These are phyloP conservation scores for Fusarium cyanostomum DNA, from an alignment of 2,329 filamentous ascomycete species.

Conservation along the genomic window DNA sequence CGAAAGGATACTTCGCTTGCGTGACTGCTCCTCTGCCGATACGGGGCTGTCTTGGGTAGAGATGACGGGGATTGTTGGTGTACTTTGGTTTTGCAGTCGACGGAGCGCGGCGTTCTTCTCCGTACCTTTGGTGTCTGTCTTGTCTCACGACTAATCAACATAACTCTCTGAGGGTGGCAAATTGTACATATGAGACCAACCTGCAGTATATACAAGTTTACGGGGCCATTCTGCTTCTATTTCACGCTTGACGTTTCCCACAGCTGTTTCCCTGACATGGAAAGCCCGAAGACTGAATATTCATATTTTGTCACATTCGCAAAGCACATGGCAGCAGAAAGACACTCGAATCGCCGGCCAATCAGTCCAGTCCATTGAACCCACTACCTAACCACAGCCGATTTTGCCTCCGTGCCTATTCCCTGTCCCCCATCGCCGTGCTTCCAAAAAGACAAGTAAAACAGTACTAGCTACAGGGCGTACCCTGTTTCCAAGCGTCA, in stretches of 20 bases:
- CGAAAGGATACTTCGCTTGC: background rate
- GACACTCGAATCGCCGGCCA: constrained; percentile 18
- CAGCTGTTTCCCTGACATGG: background rate
- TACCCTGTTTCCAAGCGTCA: constrained; percentile 26
- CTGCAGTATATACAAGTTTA: constrained; percentile 29
- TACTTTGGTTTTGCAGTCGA: constrained; percentile 24
- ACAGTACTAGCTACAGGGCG: constrained; percentile 33
- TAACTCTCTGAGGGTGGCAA: background rate
- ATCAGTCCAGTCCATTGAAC: constrained; percentile 37
- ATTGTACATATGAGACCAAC: constrained; percentile 17
- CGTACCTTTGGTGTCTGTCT: constrained; percentile 22
- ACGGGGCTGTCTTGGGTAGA: constrained; percentile 7
- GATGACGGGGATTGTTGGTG: background rate
- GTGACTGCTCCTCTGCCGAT: background rate
- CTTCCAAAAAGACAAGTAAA: constrained; percentile 37
- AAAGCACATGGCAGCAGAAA: background rate
- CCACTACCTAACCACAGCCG: constrained; percentile 40
- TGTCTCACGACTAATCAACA: constrained; percentile 4
- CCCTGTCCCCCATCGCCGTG: constrained; percentile 41
- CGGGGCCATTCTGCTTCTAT: background rate
- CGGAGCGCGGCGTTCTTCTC: constrained; percentile 34
- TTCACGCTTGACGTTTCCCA: no score
- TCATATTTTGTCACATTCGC: background rate
- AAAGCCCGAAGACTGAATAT: background rate
- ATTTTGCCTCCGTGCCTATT: constrained; percentile 41